Evolutionary conservation across 2,329 filamentous ascomycete genomes (phyloP).

Genomic region (Hymenotorrendiella dingleyae): DNA sequence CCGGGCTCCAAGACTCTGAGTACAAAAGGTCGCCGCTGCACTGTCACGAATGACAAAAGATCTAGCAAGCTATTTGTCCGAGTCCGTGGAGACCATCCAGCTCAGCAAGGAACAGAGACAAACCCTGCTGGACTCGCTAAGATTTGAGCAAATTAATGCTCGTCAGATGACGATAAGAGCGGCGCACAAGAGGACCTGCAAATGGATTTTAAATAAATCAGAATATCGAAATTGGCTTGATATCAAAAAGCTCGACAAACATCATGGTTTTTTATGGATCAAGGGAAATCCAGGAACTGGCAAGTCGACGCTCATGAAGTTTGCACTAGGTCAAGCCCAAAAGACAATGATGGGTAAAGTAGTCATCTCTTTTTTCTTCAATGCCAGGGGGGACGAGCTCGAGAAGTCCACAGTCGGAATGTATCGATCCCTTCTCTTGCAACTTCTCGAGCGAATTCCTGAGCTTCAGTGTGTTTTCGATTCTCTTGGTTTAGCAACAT

Average conservation of each 20-base stretch:
- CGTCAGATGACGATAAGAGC: constrained; percentile 32
- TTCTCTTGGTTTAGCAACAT: neutral
- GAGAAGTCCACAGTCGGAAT: constrained; percentile 36
- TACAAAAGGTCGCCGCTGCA: constrained; percentile 12
- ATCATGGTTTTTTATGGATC: constrained; percentile 42
- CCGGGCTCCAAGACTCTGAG: constrained; percentile 6
- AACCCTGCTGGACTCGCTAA: constrained; percentile 28
- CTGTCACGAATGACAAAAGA: constrained; percentile 6
- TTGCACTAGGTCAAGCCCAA: neutral
- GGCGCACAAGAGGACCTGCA: constrained; percentile 34
- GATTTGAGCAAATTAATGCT: constrained; percentile 34
- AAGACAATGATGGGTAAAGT: constrained; percentile 8
- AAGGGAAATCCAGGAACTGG: constrained; percentile 41
- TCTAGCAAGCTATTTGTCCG: too few relatives aligned
- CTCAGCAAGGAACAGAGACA: constrained; percentile 6
- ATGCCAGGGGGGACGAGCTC: constrained; percentile 26
- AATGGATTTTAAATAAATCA: constrained; percentile 33
- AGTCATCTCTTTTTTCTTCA: constrained; percentile 20
- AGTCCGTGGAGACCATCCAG: too few relatives aligned
- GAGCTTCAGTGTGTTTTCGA: constrained; percentile 33
- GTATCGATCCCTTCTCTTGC: constrained; percentile 40
- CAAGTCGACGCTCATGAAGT: constrained; percentile 40
- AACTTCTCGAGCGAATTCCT: constrained; percentile 34
- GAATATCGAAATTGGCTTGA: constrained; percentile 37
- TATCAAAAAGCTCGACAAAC: constrained; percentile 18